Percentiles rank a stretch among this genome's conserved stretches.
phyloP scores from a whole-genome alignment of 345 rosid genomes.

The Luvunga scandens region DNA sequence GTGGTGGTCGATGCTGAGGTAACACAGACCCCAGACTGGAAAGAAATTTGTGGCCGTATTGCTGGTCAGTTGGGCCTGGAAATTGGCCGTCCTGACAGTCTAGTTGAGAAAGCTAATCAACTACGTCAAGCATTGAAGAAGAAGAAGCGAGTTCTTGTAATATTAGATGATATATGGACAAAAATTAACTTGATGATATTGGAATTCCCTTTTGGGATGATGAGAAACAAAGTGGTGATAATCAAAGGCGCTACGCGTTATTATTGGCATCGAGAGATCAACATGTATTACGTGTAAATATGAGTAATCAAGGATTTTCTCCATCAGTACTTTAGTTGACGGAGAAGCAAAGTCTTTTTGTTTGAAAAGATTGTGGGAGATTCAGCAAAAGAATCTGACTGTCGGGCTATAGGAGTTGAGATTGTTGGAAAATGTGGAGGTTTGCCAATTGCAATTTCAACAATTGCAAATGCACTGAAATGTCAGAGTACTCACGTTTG shows the following conservation, averaged over 20 bases:
- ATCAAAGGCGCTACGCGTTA: slow-evolving; percentile 12
- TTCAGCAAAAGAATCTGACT: too few species aligned
- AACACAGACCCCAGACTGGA: neutral
- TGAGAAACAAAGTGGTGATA: neutral
- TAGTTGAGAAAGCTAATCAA: neutral
- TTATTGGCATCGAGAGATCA: slow-evolving; percentile 21
- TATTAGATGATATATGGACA: slow-evolving; percentile 4
- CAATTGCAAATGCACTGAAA: slow-evolving; percentile 16
- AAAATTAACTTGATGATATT: neutral
- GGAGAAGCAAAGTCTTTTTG: slow-evolving; percentile 11
- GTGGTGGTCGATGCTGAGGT: neutral
- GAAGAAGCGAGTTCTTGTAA: neutral
- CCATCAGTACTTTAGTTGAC: neutral
- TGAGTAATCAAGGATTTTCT: slow-evolving; percentile 4
- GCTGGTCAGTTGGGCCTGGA: neutral
- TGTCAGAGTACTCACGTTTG: neutral
- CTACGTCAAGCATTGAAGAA: slow-evolving; percentile 6
- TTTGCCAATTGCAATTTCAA: slow-evolving; percentile 15
- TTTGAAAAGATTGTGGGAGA: neutral
- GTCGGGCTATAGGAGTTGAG: neutral
- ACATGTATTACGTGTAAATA: slow-evolving; percentile 4
- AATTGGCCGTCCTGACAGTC: neutral
- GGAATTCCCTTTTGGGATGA: slow-evolving; percentile 1
- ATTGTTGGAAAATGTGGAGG: slow-evolving; percentile 14
- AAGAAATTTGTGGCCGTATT: neutral